These are phyloP conservation scores for Drechslerella coelobrocha DNA, from an alignment of 2,329 filamentous ascomycete genomes.

Conservation along the genomic window DNA sequence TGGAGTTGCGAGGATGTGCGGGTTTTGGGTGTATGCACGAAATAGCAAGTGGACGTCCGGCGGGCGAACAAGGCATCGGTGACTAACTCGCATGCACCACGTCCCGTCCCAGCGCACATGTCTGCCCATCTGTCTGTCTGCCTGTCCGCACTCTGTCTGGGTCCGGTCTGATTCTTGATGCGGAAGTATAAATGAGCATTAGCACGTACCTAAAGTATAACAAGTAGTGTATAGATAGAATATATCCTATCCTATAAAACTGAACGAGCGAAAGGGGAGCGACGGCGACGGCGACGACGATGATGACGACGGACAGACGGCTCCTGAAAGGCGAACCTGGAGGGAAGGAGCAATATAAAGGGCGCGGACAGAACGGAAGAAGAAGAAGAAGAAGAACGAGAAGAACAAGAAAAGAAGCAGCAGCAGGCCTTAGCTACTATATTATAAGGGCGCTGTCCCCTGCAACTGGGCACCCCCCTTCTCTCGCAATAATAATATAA, in stretches of 20 bases:
- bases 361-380: constrained; percentile 37
- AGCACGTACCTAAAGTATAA: too few species aligned
- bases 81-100: not conserved
- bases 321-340: constrained; percentile 25
- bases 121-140: too few species aligned
- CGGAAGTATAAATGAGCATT: too few species aligned
- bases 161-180: too few species aligned
- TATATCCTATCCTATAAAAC: not conserved
- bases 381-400: constrained; percentile 15
- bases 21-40: not conserved
- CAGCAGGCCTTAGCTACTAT: not conserved
- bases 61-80: constrained; percentile 2
- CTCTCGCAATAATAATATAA: constrained; percentile 28
- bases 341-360: constrained; percentile 37
- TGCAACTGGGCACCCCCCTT: constrained; percentile 23
- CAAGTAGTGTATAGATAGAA: not conserved
- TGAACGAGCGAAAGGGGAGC: constrained; percentile 40
- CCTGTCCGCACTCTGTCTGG: too few species aligned
- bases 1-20: not conserved
- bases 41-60: too few species aligned
- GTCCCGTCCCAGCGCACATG: too few species aligned
- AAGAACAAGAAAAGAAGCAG: too few species aligned
- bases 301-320: constrained; percentile 15
- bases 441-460: not conserved
- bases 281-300: constrained; percentile 20